These are phyloP conservation scores for Taxillus chinensis DNA, from an alignment of 164 flowering plant genomes.

Conservation along the genomic window DNA sequence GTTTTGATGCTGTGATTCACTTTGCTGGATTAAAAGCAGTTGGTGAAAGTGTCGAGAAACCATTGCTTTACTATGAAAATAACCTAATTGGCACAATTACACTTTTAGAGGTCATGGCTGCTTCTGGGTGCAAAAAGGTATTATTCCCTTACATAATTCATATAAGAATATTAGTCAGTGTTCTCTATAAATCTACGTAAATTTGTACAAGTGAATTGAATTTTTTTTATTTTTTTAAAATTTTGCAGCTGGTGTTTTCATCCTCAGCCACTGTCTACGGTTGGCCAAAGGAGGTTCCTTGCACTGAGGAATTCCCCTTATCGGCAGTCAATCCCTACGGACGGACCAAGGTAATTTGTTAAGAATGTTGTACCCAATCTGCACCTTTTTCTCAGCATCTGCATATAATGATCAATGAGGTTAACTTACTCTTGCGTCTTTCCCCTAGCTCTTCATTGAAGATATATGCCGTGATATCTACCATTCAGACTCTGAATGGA, in stretches of 20 bases:
- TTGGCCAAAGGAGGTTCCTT: slow-evolving; percentile 89
- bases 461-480: slow-evolving; percentile 77
- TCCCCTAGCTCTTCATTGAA: slow-evolving; percentile 77
- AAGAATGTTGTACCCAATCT: background rate
- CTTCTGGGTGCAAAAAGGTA: slow-evolving; percentile 86
- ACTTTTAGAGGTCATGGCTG: slow-evolving; percentile 83
- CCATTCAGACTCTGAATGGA: slow-evolving; percentile 66
- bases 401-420: too few species aligned
- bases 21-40: slow-evolving; percentile 99
- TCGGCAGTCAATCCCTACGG: slow-evolving; percentile 85
- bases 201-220: too few species aligned
- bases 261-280: slow-evolving; percentile 99
- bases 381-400: too few species aligned
- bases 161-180: too few species aligned
- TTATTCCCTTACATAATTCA: background rate
- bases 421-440: too few species aligned
- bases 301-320: slow-evolving; percentile 83
- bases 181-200: too few species aligned
- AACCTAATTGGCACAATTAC: slow-evolving; percentile 77
- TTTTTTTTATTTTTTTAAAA: too few species aligned
- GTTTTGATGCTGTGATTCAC: slow-evolving; percentile 96
- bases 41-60: slow-evolving; percentile 93
- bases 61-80: slow-evolving; percentile 70
- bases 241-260: slow-evolving; percentile 88
- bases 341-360: slow-evolving; percentile 66